Evolutionary conservation across 177 flowering plant species (phyloP).

Genomic region (Vitis hybrid): DNA sequence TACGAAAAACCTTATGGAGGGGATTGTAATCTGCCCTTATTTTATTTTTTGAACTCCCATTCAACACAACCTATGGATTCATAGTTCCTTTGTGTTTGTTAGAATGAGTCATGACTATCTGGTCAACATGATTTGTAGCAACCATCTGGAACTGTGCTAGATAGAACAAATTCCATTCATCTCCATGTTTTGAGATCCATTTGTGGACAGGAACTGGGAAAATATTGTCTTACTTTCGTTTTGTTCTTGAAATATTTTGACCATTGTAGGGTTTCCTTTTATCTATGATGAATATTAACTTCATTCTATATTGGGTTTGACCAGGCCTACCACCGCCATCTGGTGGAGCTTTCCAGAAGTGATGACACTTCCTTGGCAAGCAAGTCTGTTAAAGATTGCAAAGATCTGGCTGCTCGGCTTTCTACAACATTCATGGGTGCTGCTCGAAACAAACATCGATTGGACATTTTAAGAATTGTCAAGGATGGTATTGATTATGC

Average conservation of each 20-base stretch:
- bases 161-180: too few relatives aligned
- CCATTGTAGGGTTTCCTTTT: background rate
- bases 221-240: too few relatives aligned
- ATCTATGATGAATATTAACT: background rate
- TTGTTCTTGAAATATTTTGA: background rate
- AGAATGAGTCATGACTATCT: too few relatives aligned
- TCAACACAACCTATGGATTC: too few relatives aligned
- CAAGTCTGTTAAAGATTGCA: slow-evolving; percentile 65
- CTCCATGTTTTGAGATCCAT: too few relatives aligned
- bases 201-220: too few relatives aligned
- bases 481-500: slow-evolving; percentile 79
- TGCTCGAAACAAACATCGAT: slow-evolving; percentile 78
- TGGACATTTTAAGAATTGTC: slow-evolving; percentile 70
- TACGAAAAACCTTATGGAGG: too few relatives aligned
- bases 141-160: too few relatives aligned
- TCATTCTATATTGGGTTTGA: slow-evolving; percentile 1
- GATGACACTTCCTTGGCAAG: slow-evolving; percentile 43
- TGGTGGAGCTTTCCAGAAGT: slow-evolving; percentile 36
- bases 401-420: slow-evolving; percentile 76
- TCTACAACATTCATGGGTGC: slow-evolving; percentile 77
- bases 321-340: slow-evolving; percentile 68
- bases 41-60: too few relatives aligned
- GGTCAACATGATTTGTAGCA: too few relatives aligned
- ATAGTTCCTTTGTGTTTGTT: too few relatives aligned
- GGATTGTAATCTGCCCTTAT: too few relatives aligned